Evolutionary conservation across 2,329 filamentous ascomycete species (phyloP).

Genomic region (Coniochaeta sp.): DNA sequence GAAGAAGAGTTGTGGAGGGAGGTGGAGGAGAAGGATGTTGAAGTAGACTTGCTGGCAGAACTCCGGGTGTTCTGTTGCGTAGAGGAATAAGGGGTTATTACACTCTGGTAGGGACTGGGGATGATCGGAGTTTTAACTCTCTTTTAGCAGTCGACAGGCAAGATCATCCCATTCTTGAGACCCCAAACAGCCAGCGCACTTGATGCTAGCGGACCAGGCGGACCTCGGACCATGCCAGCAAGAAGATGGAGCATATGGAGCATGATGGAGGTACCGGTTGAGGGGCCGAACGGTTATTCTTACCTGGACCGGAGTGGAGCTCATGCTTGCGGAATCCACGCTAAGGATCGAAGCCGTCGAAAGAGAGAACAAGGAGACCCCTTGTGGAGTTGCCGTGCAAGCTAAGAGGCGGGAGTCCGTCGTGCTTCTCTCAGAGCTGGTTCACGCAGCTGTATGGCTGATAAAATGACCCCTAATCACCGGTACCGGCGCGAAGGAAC

Average conservation of each 20-base stretch:
- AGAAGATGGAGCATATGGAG: too few species aligned
- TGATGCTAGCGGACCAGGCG: too few species aligned
- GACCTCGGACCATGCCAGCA: not conserved
- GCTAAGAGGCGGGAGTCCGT: not conserved
- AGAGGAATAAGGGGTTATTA: too few species aligned
- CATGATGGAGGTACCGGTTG: too few species aligned
- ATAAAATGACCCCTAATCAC: not conserved
- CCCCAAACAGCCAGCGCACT: not conserved
- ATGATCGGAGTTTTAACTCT: not conserved
- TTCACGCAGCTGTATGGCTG: not conserved
- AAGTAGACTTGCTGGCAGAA: not conserved
- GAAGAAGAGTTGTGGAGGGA: not conserved
- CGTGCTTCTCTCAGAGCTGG: not conserved
- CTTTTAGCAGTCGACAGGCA: not conserved
- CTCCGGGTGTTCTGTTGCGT: not conserved
- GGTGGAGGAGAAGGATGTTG: not conserved
- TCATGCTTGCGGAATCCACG: not conserved
- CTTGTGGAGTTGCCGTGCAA: not conserved
- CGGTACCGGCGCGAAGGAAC: not conserved
- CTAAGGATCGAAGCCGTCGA: not conserved
- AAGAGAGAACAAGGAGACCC: not conserved
- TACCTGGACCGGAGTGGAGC: constrained; percentile 1
- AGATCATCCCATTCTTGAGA: not conserved
- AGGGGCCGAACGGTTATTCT: not conserved
- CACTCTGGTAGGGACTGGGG: too few species aligned